Conservation (phyloP, 2,329 filamentous ascomycete genomes). For the Cladosporium austrohemisphaericum region DNA sequence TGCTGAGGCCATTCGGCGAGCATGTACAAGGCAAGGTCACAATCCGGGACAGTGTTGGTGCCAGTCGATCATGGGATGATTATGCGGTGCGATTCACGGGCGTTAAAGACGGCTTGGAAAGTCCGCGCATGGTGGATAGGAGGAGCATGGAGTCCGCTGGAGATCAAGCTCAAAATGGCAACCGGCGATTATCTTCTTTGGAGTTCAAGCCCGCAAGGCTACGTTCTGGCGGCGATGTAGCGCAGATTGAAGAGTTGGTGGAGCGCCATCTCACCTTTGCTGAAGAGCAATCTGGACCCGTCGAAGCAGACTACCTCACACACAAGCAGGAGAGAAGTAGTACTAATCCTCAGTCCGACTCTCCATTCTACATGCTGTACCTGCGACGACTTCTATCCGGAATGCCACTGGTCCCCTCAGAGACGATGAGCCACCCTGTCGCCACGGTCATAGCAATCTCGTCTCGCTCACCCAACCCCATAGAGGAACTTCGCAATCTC, state of each 20-base stretch:
- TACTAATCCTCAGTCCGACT: slow-evolving; percentile 19
- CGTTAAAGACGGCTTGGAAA: slow-evolving; percentile 55
- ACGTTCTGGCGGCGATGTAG: slow-evolving; percentile 51
- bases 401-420: slow-evolving; percentile 73
- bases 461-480: slow-evolving; percentile 76
- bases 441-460: slow-evolving; percentile 94
- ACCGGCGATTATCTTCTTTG: slow-evolving; percentile 27
- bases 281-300: slow-evolving; percentile 50
- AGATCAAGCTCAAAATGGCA: slow-evolving; percentile 22
- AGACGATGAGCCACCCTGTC: slow-evolving; percentile 92
- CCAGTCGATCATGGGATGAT: slow-evolving; percentile 79
- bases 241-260: slow-evolving; percentile 74
- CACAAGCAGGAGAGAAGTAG: slow-evolving; percentile 24
- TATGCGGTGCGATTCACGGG: slow-evolving; percentile 83
- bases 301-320: slow-evolving; percentile 42
- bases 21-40: slow-evolving; percentile 81
- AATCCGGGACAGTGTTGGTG: slow-evolving; percentile 83
- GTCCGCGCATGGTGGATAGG: slow-evolving; percentile 33
- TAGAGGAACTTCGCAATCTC: slow-evolving; percentile 78
- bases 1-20: slow-evolving; percentile 89
- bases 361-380: slow-evolving; percentile 77
- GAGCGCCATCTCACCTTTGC: slow-evolving; percentile 74
- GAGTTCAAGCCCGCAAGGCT: slow-evolving; percentile 38
- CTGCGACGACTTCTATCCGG: slow-evolving; percentile 78
- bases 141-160: slow-evolving; percentile 36